A percentile compares a stretch with the other conserved stretches of the same genome.
phyloP scores from a whole-genome alignment of 2,329 filamentous ascomycete genomes.

The Fusarium sp. region DNA sequence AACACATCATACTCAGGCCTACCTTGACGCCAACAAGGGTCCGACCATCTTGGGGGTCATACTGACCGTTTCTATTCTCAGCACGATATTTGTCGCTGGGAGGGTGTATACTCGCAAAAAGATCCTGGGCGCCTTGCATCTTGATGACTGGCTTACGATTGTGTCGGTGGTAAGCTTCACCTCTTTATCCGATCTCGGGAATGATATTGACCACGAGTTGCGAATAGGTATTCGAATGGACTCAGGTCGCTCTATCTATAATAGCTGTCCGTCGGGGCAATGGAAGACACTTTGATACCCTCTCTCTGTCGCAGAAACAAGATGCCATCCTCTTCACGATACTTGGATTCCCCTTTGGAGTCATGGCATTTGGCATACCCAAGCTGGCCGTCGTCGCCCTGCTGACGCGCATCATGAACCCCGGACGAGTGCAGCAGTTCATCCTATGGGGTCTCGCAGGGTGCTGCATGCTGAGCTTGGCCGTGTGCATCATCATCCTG shows the following conservation, averaged over 20 bases:
- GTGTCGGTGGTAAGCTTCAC: constrained; percentile 11
- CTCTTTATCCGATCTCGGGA: no score
- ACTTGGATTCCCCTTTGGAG: constrained; percentile 51
- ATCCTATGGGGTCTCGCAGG: constrained; percentile 53
- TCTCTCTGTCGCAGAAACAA: constrained; percentile 46
- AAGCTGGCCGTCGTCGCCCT: constrained; percentile 57
- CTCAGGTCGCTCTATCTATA: constrained; percentile 50
- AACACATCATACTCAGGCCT: constrained; percentile 18
- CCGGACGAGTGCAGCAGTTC: constrained; percentile 46
- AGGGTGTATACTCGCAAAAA: constrained; percentile 26
- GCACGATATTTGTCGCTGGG: constrained; percentile 21
- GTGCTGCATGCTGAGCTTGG: constrained; percentile 46
- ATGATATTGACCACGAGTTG: not conserved
- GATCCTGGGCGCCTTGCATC: constrained; percentile 24
- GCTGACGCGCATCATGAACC: constrained; percentile 54
- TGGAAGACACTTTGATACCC: constrained; percentile 52
- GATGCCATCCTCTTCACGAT: constrained; percentile 52
- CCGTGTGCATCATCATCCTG: constrained; percentile 53
- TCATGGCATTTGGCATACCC: constrained; percentile 55
- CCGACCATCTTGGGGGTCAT: constrained; percentile 22
- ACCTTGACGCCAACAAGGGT: constrained; percentile 29
- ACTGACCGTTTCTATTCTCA: constrained; percentile 20
- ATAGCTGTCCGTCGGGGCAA: constrained; percentile 53
- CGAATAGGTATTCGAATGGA: constrained; percentile 47
- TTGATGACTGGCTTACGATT: constrained; percentile 33